Conservation (phyloP, 2,329 filamentous ascomycete species). For the Fusarium nelsonii region DNA sequence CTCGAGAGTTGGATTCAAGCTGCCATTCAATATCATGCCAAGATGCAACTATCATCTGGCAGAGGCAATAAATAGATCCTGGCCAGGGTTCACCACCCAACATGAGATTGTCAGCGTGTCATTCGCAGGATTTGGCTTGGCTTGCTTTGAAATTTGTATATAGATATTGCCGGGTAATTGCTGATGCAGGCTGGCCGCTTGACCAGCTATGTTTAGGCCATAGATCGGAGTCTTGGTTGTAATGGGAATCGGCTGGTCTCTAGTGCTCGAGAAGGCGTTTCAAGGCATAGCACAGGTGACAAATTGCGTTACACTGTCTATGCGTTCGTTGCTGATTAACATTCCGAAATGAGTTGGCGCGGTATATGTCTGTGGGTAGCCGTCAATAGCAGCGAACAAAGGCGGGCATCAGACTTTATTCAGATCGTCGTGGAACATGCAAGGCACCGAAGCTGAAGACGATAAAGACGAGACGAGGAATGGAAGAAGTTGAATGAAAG, state of each 20-base stretch:
- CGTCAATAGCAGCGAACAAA: conserved; percentile 10
- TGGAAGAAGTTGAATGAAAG: not conserved
- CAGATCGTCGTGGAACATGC: not conserved
- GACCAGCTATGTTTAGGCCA: conserved; percentile 25
- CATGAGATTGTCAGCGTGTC: conserved; percentile 14
- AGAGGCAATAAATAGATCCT: conserved; percentile 30
- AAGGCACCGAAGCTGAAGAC: no score
- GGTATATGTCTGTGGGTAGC: conserved; percentile 5
- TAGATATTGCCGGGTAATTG: conserved; percentile 7
- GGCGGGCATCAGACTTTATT: not conserved
- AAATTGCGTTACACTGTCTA: conserved; percentile 11
- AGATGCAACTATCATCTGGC: conserved; percentile 35
- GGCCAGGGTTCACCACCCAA: conserved; percentile 2
- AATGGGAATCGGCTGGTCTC: conserved; percentile 14
- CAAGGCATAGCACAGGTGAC: conserved; percentile 26
- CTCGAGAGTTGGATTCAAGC: conserved; percentile 7
- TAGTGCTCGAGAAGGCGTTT: conserved; percentile 22
- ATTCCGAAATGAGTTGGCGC: conserved; percentile 28
- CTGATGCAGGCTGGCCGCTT: conserved; percentile 29
- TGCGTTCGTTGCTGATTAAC: conserved; percentile 7
- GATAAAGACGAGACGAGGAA: not conserved
- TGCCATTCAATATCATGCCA: conserved; percentile 14
- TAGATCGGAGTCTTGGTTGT: conserved; percentile 12
- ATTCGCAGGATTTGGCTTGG: conserved; percentile 7
- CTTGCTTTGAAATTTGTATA: conserved; percentile 3